phyloP scores from a whole-genome alignment of 2,329 filamentous ascomycete species.

The Achaetomium macrosporum region DNA sequence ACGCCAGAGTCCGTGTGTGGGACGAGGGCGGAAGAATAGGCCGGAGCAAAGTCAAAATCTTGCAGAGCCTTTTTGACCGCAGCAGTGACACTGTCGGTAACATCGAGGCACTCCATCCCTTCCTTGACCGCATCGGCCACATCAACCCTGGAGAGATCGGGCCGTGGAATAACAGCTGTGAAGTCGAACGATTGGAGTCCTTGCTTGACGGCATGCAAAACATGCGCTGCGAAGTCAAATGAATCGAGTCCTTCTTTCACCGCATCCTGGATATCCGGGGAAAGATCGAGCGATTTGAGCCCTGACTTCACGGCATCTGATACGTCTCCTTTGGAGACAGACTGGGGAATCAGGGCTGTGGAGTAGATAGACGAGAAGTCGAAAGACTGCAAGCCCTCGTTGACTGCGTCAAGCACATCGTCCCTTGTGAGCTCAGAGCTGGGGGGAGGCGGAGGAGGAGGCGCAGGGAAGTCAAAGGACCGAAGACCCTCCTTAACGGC shows the following conservation, averaged over 20 bases:
- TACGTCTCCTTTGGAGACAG: conserved; percentile 21
- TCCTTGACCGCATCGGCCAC: conserved; percentile 24
- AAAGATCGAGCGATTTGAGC: conserved; percentile 31
- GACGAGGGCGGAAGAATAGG: conserved; percentile 20
- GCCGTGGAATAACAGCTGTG: conserved; percentile 15
- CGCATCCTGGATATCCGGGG: conserved; percentile 22
- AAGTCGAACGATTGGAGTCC: conserved; percentile 26
- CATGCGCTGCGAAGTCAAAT: conserved; percentile 20
- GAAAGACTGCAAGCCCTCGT: conserved; percentile 21
- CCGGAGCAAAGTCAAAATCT: conserved; percentile 24
- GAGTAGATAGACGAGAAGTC: conserved; percentile 21
- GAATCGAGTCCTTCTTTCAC: conserved; percentile 25
- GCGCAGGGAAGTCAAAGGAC: conserved; percentile 40
- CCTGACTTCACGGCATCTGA: conserved; percentile 22
- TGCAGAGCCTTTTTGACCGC: conserved; percentile 22
- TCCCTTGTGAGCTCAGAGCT: conserved; percentile 16
- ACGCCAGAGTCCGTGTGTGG: conserved; percentile 7
- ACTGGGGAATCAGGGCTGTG: conserved; percentile 19
- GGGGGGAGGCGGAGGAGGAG: conserved; percentile 8
- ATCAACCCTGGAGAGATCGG: conserved; percentile 18
- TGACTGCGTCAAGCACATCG: conserved; percentile 25
- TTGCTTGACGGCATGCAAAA: conserved; percentile 19
- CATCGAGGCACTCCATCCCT: conserved; percentile 21
- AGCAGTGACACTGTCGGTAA: conserved; percentile 7
- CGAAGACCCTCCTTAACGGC: conserved; percentile 57